Base-by-base conservation (phyloP, 2,329 filamentous ascomycete species). In the Aspergillus sp. region DNA sequence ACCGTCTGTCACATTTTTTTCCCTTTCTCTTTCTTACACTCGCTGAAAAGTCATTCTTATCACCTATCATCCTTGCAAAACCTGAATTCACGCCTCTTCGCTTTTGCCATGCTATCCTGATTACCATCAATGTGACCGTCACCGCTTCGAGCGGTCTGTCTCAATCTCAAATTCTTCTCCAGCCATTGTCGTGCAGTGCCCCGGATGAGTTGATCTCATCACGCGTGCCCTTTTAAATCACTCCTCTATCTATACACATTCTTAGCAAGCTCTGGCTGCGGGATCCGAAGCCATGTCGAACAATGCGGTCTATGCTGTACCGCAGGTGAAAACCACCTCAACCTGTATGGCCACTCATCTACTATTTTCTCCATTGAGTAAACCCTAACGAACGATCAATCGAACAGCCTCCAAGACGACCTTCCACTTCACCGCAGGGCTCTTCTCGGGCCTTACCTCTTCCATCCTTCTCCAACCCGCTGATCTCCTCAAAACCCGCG, bases 401-500 rank as follows among this genome's bases (percentile, higher is more conserved):
- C 28, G 8, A 36, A 39, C 47, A 79, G 76, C 75, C 52, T 77
- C 76, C 21, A 78, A 78, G 70, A 76, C 79, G 5, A 72, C 86
- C 67, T 92, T 91, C 75, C 95, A 98, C 80, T 96, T 98, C 76
- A 79, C 89, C 67, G 94, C 93, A 65, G 95, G 95, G 64, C 86
- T 98, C 58, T 87, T 87, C 71, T 97, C 93, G 7, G 95, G 95
- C 70, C 84, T 96, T 54, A 86, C 91, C 65, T 95, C 92, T 55
- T 93, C 95, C 58, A 88, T 96, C 61, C 87, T 98, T 58, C 86
- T 99, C 15, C 95, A 99, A 77, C 95, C 95, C 25, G 90, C 95
- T 71, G 95, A 99, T 78, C 88, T 99, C 4, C 87, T 99, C 74
- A 99, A 99, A 79, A 99, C 95, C 30, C 89, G 95, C 50, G 89